phyloP scores from a whole-genome alignment of 2,329 filamentous ascomycete genomes.

The Curvularia lunata region DNA sequence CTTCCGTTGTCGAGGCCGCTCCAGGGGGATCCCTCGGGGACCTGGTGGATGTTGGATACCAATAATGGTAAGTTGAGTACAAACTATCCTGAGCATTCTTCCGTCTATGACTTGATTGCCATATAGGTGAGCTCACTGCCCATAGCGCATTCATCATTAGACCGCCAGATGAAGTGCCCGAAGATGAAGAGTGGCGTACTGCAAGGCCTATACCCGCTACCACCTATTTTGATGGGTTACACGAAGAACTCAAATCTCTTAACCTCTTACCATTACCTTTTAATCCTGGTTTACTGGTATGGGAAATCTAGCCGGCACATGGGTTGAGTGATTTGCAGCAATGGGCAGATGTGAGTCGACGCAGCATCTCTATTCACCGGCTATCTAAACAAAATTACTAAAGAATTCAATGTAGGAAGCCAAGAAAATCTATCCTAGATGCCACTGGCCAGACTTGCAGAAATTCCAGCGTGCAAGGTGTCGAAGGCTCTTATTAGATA shows the following conservation, averaged over 20 bases:
- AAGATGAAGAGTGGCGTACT: conserved; percentile 4
- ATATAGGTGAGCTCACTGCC: too few species aligned
- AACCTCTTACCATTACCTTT: not conserved
- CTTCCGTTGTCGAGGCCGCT: too few species aligned
- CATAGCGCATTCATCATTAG: too few species aligned
- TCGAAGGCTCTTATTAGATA: not conserved
- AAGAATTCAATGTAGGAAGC: not conserved
- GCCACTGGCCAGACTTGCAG: not conserved
- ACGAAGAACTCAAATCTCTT: not conserved
- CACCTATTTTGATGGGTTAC: not conserved
- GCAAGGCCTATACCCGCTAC: not conserved
- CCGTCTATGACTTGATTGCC: too few species aligned
- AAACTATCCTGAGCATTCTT: too few species aligned
- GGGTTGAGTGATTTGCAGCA: not conserved
- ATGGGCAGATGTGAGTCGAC: not conserved
- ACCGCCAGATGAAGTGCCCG: not conserved
- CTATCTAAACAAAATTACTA: not conserved
- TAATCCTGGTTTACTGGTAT: not conserved
- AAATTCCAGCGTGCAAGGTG: not conserved
- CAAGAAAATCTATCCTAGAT: not conserved
- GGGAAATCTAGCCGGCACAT: not conserved
- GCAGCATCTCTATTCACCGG: not conserved
- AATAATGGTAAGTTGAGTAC: too few species aligned
- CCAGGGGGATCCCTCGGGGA: too few species aligned
- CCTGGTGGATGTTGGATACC: too few species aligned